Evolutionary conservation across 306 rosid species (phyloP).

Genomic region (Mimosa pudica): DNA sequence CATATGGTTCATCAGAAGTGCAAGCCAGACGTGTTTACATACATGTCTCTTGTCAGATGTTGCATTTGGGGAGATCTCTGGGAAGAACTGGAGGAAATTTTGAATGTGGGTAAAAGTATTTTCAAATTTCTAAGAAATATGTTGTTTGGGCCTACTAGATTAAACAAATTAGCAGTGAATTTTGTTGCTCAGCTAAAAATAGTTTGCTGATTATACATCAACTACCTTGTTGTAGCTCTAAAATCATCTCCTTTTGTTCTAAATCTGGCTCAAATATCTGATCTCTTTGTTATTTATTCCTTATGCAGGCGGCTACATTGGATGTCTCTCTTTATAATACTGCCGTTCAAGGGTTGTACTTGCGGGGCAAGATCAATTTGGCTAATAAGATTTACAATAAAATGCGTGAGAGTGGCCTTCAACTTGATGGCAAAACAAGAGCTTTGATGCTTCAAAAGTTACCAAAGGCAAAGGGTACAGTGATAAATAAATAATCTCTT

Average conservation of each 20-base stretch:
- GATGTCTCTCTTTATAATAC: slow-evolving; percentile 70
- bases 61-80: slow-evolving; percentile 77
- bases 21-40: slow-evolving; percentile 69
- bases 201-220: slow-evolving; percentile 9
- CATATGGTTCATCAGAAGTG: slow-evolving; percentile 77
- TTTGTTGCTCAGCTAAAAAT: slow-evolving; percentile 12
- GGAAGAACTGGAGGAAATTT: slow-evolving; percentile 70
- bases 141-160: slow-evolving; percentile 13
- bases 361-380: slow-evolving; percentile 52
- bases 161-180: slow-evolving; percentile 10
- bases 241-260: slow-evolving; percentile 1
- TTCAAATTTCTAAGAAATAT: slow-evolving; percentile 12
- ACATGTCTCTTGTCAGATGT: slow-evolving; percentile 62
- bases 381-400: slow-evolving; percentile 62
- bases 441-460: slow-evolving; percentile 70
- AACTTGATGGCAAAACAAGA: slow-evolving; percentile 76
- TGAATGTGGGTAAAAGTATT: slow-evolving; percentile 59
- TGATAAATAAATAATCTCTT: slow-evolving; percentile 32
- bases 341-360: slow-evolving; percentile 81
- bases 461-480: slow-evolving; percentile 11
- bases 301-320: slow-evolving; percentile 52
- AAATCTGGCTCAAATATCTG: slow-evolving; percentile 24
- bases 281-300: slow-evolving; percentile 26
- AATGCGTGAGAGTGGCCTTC: slow-evolving; percentile 61
- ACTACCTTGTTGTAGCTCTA: not conserved